Base-by-base conservation (phyloP, 2,329 filamentous ascomycete species). In the Trichoderma guizhouense region DNA sequence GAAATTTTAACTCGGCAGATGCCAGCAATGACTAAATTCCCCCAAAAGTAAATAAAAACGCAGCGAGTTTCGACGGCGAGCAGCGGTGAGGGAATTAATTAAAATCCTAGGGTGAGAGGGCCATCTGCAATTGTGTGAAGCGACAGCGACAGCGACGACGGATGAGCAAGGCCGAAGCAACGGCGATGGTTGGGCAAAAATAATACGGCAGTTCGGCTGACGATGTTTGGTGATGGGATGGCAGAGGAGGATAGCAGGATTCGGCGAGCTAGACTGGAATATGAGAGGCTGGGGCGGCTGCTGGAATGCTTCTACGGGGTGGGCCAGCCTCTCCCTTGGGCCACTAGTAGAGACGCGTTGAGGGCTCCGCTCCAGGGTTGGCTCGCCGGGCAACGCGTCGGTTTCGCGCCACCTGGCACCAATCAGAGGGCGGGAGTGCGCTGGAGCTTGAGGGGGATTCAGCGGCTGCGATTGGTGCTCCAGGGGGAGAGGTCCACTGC, bases 341-440 rank as follows among this genome's bases (percentile, higher is more conserved):
- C 53, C 66, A 58, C 30, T 51, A 26, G 26, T 64, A 63, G 55
- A 18, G 51, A 72, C 71, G 67, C 71, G 71, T 72, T 69, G 58
- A 60, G 53, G 66, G 58, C 55, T 58, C 66, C 72, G 64, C 69
- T 70, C 66, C 15, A 55, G 18, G 57, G 47, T 14, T 58, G 55
- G 47, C 21, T 21, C n/a, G 34, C 26, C 39, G 43, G 26, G 15
- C 39, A 57, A 55, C 79, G 79, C 79, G 79, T 78, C 73, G 30
- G 55, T 77, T 77, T 80, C 79, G 79, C 75, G 79, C 74, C 70
- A 39, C 24, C 32, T 63, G 64, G 71, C 62, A 61, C 77, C 77
- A 77, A 79, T 79, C 75, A 78, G 58, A 39, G 53, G 24, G 30
- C 53, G 32, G 2, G 12, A n/a, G 14, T 21, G 61, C 64, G 21